Conservation (phyloP, 495 filamentous ascomycete species). For the Talaromyces borbonicus region DNA sequence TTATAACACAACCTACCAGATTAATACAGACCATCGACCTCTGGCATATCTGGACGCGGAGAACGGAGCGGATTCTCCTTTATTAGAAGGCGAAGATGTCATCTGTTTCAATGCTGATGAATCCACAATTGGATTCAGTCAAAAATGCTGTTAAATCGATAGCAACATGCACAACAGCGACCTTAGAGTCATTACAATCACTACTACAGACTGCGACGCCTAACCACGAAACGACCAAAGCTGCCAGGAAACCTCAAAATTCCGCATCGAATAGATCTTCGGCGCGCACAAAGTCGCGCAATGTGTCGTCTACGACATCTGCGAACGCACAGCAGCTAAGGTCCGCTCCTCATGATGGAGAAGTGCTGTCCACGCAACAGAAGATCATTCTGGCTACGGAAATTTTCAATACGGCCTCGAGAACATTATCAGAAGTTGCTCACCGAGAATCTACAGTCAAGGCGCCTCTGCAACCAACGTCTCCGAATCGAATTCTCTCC, state of each 20-base stretch:
- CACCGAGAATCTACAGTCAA: conserved; percentile 32
- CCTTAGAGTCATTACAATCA: conserved; percentile 35
- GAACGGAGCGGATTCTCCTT: neutral
- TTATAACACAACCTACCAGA: too few relatives aligned
- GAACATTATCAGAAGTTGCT: conserved; percentile 60
- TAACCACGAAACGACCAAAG: conserved; percentile 10
- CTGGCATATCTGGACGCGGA: neutral
- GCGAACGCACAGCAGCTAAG: conserved; percentile 20
- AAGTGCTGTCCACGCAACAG: conserved; percentile 45
- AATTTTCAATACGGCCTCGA: conserved; percentile 67
- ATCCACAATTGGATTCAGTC: conserved; percentile 31
- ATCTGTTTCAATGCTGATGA: conserved; percentile 25
- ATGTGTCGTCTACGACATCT: conserved; percentile 24
- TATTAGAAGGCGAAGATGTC: conserved; percentile 20
- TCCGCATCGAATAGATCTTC: conserved; percentile 14
- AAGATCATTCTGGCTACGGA: conserved; percentile 68
- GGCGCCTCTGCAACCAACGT: conserved; percentile 39
- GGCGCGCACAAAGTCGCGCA: conserved; percentile 25
- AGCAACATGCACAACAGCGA: conserved; percentile 38
- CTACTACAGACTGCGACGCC: conserved; percentile 29
- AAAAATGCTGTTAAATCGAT: conserved; percentile 40
- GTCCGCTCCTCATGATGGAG: conserved; percentile 22
- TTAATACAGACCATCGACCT: neutral
- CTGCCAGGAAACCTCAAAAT: neutral
- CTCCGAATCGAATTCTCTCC: conserved; percentile 42